Evolutionary conservation across 176 grass and related monocot species (phyloP).

Genomic region (Hyparrhenia diplandra): DNA sequence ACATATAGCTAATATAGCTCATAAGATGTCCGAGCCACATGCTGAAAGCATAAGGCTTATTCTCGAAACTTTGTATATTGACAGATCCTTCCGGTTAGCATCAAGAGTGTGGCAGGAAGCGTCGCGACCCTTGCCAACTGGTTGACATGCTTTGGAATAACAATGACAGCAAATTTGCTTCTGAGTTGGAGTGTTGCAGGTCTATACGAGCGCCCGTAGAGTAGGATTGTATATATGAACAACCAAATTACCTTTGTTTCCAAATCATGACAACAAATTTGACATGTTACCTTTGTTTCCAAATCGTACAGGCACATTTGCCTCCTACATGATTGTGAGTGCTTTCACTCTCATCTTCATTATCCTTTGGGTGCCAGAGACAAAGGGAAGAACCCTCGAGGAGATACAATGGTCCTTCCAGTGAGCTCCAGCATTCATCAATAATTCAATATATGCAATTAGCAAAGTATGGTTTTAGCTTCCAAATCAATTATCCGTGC

Average conservation of each 20-base stretch:
- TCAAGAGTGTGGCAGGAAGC: constrained; percentile 87
- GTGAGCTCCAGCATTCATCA: constrained; percentile 12
- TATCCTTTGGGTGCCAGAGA: constrained; percentile 86
- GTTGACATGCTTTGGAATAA: constrained; percentile 75
- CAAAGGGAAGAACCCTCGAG: constrained; percentile 92
- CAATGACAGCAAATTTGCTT: constrained; percentile 89
- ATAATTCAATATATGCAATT: not conserved
- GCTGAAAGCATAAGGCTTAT: not conserved
- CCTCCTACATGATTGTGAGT: constrained; percentile 65
- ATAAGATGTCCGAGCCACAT: not conserved
- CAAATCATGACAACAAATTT: too few relatives aligned
- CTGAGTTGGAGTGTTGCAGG: constrained; percentile 89
- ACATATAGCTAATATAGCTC: not conserved
- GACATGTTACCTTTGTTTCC: not conserved
- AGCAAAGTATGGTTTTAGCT: too few relatives aligned
- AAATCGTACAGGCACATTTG: constrained; percentile 61
- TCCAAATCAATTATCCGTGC: too few relatives aligned
- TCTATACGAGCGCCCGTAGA: constrained; percentile 12
- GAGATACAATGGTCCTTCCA: constrained; percentile 94
- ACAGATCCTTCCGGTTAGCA: constrained; percentile 71
- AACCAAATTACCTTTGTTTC: constrained; percentile 12
- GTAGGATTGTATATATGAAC: not conserved
- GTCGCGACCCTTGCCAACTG: constrained; percentile 83
- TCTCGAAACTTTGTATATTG: not conserved
- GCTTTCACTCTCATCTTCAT: constrained; percentile 64